These are phyloP conservation scores for Phytophthora megakarya DNA, from an alignment of 352 stramenopile species.

Conservation along the genomic window DNA sequence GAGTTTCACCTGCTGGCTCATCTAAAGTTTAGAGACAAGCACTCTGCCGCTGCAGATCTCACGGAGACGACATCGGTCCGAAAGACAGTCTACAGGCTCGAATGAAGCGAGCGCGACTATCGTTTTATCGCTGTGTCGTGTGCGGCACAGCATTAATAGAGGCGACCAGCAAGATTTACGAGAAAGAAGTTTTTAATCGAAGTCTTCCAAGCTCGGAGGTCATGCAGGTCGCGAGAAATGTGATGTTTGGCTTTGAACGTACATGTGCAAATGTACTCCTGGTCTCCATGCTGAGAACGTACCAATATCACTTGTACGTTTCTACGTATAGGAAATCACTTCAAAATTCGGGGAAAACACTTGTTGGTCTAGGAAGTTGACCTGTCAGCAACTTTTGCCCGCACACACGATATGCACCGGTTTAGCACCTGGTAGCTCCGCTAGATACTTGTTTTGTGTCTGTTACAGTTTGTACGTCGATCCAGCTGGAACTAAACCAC, in stretches of 20 bases:
- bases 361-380: conserved; percentile 15
- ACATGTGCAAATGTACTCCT: not conserved
- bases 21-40: not conserved
- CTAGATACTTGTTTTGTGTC: not conserved
- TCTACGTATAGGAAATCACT: conserved; percentile 12
- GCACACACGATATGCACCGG: not conserved
- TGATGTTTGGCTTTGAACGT: not conserved
- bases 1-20: not conserved
- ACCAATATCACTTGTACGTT: conserved; percentile 11
- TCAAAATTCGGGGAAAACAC: conserved; percentile 27
- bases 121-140: conserved; percentile 10
- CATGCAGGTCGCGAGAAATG: not conserved
- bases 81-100: too few relatives aligned
- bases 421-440: not conserved
- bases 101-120: conserved; percentile 4
- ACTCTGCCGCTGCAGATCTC: conserved; percentile 6
- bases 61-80: not conserved
- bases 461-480: not conserved
- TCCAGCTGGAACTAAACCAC: not conserved
- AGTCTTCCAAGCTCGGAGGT: not conserved
- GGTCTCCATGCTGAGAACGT: conserved; percentile 2
- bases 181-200: conserved; percentile 12
- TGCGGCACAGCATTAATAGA: conserved; percentile 2
- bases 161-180: conserved; percentile 12
- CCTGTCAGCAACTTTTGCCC: not conserved